A percentile compares a stretch with the other conserved stretches of the same genome.
These are phyloP conservation scores for Dictyostelium purpureum DNA, from an alignment of 78 protist species.

Conservation along the genomic window DNA sequence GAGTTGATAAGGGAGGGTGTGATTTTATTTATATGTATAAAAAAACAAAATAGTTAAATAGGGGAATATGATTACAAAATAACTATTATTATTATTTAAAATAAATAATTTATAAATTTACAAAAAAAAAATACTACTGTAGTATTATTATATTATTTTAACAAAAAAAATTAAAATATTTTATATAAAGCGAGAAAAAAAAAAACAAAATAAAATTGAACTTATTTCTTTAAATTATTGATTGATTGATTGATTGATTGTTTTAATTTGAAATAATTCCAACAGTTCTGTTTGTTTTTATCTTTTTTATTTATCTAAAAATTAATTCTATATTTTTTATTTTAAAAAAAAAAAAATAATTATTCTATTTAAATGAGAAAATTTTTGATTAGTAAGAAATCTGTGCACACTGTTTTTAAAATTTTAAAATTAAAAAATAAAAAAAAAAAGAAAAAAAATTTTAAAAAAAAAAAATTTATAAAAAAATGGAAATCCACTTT, in stretches of 20 bases:
- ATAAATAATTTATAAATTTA: not conserved
- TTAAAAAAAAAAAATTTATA: constrained; percentile 1
- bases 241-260: constrained; percentile 7
- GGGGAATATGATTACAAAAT: not conserved
- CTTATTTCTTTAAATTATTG: not conserved
- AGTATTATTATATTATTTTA: not conserved
- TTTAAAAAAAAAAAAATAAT: no score
- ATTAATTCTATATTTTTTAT: no score
- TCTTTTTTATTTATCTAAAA: not conserved
- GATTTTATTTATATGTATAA: not conserved
- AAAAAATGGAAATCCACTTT: no score
- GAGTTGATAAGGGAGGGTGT: not conserved
- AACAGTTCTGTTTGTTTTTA: not conserved
- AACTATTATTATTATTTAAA: not conserved
- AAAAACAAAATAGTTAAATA: not conserved
- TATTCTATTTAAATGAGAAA: no score
- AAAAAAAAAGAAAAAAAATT: not conserved
- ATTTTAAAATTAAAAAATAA: not conserved
- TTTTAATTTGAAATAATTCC: not conserved
- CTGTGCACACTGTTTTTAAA: not conserved
- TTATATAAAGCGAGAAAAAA: not conserved
- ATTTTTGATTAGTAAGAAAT: no score
- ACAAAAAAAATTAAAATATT: not conserved
- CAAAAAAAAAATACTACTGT: not conserved
- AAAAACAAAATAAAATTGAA: not conserved